Evolutionary conservation across 2,329 filamentous ascomycete species (phyloP), one percentile per base, ranked within the genome.

Genomic region (Aspergillus tubingensis): DNA sequence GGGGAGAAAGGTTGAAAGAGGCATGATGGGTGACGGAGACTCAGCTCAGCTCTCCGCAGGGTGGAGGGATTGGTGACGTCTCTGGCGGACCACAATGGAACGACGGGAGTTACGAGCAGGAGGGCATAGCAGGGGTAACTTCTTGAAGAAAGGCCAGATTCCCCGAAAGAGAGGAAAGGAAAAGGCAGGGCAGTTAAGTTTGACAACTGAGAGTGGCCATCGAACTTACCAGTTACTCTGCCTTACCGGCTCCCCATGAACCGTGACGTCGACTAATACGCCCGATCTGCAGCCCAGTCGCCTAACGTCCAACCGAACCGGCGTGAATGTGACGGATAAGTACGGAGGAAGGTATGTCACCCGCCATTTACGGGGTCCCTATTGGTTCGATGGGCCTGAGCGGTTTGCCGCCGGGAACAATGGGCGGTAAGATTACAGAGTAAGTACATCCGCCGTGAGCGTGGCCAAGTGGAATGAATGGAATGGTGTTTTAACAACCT

Each of bases 1-100:
- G 21, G 73, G 74, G 32, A 74, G 61, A 39, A 62, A 62, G 62
- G 65, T 60, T 72, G 70, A 73, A 60, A 58, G 58, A 64, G 61
- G 56, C 72, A 75, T 75, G 38, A 49, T 68, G 53, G 57, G 57
- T 49, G 58, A 62, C 60, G 53, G 58, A 21, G n/a, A 27, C 15
- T 58, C 47, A 21, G 58, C 58, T 61, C 43, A 21, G 58, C 58
- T 61, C 43, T 59, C 51, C 62, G 61, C 54, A 52, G 53, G 39
- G 17, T 19, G 21, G 53, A 55, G 53, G 38, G 53, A 10, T 38
- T 27, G 39, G 23, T 19, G 38, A 54, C 38, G 38, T 54, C 52
- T 54, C 52, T 30, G 30, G 10, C 19, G 17, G 39, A 47, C 39
- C 39, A 47, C 27, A 55, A 53, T 19, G 15, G 25, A 32, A 19